phyloP scores from a whole-genome alignment of 2,329 filamentous ascomycete species.

The Hypoxylon sp. region DNA sequence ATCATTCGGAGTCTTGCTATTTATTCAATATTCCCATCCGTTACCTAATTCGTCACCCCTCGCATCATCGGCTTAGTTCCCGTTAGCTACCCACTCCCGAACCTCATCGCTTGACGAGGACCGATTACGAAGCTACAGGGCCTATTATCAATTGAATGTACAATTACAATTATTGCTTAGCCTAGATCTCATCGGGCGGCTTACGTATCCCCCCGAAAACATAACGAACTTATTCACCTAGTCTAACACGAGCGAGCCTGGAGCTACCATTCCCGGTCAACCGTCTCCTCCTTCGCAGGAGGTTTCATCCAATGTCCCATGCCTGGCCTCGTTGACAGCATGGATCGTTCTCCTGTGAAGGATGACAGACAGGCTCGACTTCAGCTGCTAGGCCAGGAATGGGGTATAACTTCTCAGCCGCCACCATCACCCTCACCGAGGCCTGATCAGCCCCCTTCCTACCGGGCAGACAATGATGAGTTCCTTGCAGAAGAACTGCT shows the following conservation, averaged over 20 bases:
- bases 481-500: constrained; percentile 62
- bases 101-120: neutral
- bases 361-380: constrained; percentile 58
- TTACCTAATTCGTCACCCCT: constrained; percentile 8
- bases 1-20: constrained; percentile 18
- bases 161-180: constrained; percentile 15
- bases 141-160: neutral
- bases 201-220: neutral
- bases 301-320: constrained; percentile 16
- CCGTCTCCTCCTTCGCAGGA: neutral
- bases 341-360: constrained; percentile 38
- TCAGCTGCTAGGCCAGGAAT: constrained; percentile 58
- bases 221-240: neutral
- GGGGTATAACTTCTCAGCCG: constrained; percentile 54
- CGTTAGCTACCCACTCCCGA: neutral
- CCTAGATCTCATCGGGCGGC: constrained; percentile 3
- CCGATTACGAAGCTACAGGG: constrained; percentile 7
- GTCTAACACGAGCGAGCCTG: constrained; percentile 2
- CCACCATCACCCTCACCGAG: constrained; percentile 52
- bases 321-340: constrained; percentile 29
- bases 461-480: constrained; percentile 59
- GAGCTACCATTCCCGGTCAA: neutral
- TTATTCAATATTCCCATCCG: neutral
- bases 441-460: constrained; percentile 53
- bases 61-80: constrained; percentile 2